phyloP scores from a whole-genome alignment of 257 asterid genomes.

The Ligustrum vulgare region DNA sequence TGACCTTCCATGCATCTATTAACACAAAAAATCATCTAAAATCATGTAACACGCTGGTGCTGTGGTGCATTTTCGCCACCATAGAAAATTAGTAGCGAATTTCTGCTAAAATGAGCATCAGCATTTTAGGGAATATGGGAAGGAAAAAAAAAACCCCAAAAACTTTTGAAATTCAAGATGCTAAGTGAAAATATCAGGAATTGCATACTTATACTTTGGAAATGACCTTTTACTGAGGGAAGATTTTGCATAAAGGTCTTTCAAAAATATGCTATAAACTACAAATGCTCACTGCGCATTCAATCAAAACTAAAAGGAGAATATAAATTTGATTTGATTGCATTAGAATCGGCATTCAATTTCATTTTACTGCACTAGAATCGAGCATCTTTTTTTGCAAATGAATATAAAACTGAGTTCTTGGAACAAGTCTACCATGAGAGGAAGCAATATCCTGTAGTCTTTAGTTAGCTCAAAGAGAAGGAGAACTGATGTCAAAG shows the following conservation, averaged over 20 bases:
- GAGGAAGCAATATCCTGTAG: conserved; percentile 96
- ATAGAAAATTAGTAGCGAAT: not conserved
- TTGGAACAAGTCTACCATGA: conserved; percentile 58
- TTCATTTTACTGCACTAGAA: conserved; percentile 7
- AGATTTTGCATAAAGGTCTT: not conserved
- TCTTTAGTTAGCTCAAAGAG: conserved; percentile 95
- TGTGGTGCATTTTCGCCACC: not conserved
- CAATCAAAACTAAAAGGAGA: not conserved
- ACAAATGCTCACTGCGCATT: not conserved
- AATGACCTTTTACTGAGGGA: not conserved
- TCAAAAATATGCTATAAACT: not conserved
- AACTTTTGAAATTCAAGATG: not conserved
- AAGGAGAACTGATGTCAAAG: conserved; percentile 90
- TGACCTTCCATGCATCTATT: not conserved
- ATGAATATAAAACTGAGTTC: conserved; percentile 9
- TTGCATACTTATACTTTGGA: not conserved
- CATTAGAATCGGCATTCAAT: not conserved
- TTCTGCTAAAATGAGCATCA: not conserved
- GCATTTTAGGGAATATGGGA: not conserved
- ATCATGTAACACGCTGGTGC: too few species aligned
- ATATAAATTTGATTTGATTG: not conserved
- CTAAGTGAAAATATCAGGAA: not conserved
- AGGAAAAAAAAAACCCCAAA: not conserved
- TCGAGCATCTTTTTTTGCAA: conserved; percentile 16
- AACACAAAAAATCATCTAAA: not conserved